Evolutionary conservation across 305 asterid species (phyloP).

Genomic region (Fraxinus baroniana): DNA sequence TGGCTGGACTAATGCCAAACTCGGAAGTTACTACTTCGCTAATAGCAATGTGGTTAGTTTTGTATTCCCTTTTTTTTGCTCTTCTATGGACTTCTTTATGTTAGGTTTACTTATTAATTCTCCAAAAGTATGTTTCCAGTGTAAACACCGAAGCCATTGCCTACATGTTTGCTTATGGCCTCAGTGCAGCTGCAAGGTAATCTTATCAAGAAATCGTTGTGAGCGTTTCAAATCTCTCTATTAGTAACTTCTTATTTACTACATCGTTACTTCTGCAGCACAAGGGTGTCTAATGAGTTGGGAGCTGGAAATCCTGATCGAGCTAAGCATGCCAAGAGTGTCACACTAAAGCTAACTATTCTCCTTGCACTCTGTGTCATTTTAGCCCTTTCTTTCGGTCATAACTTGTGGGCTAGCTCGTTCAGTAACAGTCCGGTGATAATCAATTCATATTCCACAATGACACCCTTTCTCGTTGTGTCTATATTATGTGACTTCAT

Average conservation of each 20-base stretch:
- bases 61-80: neutral
- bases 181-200: conserved; percentile 82
- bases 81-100: neutral
- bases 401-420: conserved; percentile 52
- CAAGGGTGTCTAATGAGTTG: conserved; percentile 72
- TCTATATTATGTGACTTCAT: conserved; percentile 55
- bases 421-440: conserved; percentile 54
- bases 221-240: neutral
- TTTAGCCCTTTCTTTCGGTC: conserved; percentile 44
- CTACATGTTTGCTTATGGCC: conserved; percentile 59
- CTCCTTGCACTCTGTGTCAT: conserved; percentile 39
- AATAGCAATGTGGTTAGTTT: conserved; percentile 76
- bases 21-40: conserved; percentile 59
- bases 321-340: conserved; percentile 67
- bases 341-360: conserved; percentile 52
- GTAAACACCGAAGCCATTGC: conserved; percentile 42
- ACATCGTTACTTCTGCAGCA: conserved; percentile 39
- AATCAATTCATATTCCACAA: conserved; percentile 43
- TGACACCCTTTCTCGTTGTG: conserved; percentile 52
- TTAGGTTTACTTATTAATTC: neutral
- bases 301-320: conserved; percentile 54
- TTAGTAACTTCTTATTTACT: neutral
- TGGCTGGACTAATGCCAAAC: conserved; percentile 76
- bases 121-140: conserved; percentile 21
- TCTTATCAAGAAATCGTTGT: neutral